Percentiles rank a stretch among this genome's conserved stretches.
Conservation (phyloP, 257 asterid species). For the Penstemon eatonii region DNA sequence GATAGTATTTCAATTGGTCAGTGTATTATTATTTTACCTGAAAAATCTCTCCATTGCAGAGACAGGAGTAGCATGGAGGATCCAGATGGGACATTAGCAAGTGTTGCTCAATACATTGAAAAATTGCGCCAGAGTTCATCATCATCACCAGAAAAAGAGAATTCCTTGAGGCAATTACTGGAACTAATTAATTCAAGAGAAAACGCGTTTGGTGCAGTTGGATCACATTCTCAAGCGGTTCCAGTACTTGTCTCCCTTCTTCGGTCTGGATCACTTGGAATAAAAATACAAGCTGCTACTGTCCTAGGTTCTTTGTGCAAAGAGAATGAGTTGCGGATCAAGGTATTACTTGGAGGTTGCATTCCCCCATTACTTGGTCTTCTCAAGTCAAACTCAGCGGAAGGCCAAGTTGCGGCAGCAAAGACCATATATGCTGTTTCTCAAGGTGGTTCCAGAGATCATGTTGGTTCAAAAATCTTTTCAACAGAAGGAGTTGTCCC, state of each 20-base stretch:
- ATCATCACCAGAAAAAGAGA: slow-evolving; percentile 78
- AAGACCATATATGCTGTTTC: slow-evolving; percentile 94
- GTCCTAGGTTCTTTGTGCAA: slow-evolving; percentile 91
- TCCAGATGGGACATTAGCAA: slow-evolving; percentile 94
- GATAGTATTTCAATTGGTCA: slow-evolving; percentile 7
- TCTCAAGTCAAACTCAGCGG: slow-evolving; percentile 87
- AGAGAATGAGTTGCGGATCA: slow-evolving; percentile 91
- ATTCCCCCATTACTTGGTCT: slow-evolving; percentile 97
- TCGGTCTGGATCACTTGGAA: slow-evolving; percentile 89
- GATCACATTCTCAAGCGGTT: slow-evolving; percentile 99
- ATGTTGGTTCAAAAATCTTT: slow-evolving; percentile 93
- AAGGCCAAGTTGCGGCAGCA: slow-evolving; percentile 94
- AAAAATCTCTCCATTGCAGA: slow-evolving; percentile 45
- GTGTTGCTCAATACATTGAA: slow-evolving; percentile 96
- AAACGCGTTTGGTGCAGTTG: slow-evolving; percentile 94
- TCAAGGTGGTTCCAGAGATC: slow-evolving; percentile 94
- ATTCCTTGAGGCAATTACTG: slow-evolving; percentile 70
- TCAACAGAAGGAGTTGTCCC: slow-evolving; percentile 99
- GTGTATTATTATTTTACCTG: slow-evolving; percentile 25
- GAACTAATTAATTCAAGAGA: slow-evolving; percentile 84
- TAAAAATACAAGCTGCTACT: slow-evolving; percentile 88
- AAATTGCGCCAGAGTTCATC: slow-evolving; percentile 88
- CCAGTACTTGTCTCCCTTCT: slow-evolving; percentile 99
- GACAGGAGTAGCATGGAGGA: slow-evolving; percentile 98
- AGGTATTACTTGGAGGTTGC: slow-evolving; percentile 96